Base-by-base conservation (phyloP, 225 moss, liverwort and hornwort species). In the Lunularia cruciata region DNA sequence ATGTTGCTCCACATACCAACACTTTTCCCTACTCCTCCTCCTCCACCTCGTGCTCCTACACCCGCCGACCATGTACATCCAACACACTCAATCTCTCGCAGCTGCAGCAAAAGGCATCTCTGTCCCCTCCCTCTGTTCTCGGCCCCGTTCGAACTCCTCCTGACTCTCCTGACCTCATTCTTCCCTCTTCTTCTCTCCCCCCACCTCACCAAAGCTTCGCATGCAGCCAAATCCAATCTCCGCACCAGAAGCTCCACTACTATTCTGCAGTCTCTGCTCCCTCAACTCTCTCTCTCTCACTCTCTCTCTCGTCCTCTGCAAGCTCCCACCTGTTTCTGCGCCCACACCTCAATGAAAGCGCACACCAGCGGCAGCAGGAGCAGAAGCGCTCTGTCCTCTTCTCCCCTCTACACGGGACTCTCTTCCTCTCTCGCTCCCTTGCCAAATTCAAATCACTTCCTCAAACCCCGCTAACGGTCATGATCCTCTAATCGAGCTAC, bases 391-490 rank as follows among this genome's bases (percentile, higher is more conserved):
- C 60, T 38, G 38, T 38, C 37, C 31, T 40, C 19, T 40, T 49
- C 22, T 68, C 75, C 22, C 30, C 11, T 31, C 56, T 33, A 33
- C 55, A 33, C 64, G 32, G 48, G 35, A 16, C 18, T 55, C 16
- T 53, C 31, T 39, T 35, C 31, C 58, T 19, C 10, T 57, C 56
- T 38, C 60, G 36, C 6, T 47, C 7, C 52, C 52, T 52, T 74
- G 8, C 70, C 34, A 45, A 77, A 71, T 77, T 77, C 77, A 77
- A 64, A 77, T 72, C 40, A 57, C 27, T 5, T 15, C 10, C 46
- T 27, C 12, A 56, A 53, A 70, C 23, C 54, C 70, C 71, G 76
- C 76, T 76, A 76, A 76, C 76, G 76, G 76, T 76, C 76, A 71
- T 76, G 57, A 76, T 38, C 34, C 57, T 46, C 65, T 70, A 57